Base-by-base conservation (phyloP, 129 eudicot genomes). In the Rutidosis leptorrhynchoides region DNA sequence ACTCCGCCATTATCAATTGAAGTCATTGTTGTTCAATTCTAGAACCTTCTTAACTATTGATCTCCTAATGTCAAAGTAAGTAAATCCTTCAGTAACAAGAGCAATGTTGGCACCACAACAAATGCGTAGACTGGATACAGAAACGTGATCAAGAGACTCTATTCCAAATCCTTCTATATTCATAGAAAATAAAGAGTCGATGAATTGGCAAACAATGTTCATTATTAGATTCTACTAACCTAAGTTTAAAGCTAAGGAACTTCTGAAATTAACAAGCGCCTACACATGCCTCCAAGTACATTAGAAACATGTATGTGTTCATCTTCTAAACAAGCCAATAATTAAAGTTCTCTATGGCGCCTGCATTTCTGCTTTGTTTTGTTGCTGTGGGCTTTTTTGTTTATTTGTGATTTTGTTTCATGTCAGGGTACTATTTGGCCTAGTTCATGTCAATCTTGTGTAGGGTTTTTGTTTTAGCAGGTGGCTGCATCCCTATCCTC, bases 1-100 rank as follows among this genome's bases (percentile, higher is more conserved):
- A 65, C 65, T 48, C 62, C 89, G 25, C 79, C 79, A 67, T 65
- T 81, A 62, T 73, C 75, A 22, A 55, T 67, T 45, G 83, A 72
- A 21, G 54, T 62, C 95, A 86, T 86, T 55, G 61, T 77, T 9
- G 7, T 46, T 14, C 27, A 42, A 2, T 45, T 12, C 35, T 9
- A n/a, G 5, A 14, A 16, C 11, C 17, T 25, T 33, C 19, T 40
- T 5, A 35, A 25, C 27, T 9, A 40, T 40, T 40, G 4, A 40
- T 40, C 46, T 5, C 75, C 75, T 70, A n/a, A 16, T 8, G 57
- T 58, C 57, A 7, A 6, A n/a, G n/a, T 25, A 25, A 24, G 57
- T 8, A 9, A n/a, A 22, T n/a, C 42, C 46, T 58, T 43, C 40
- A 70, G 28, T 40, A 17, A 30, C 58, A 42, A 58, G 28, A 70